Percentiles rank a stretch among this genome's conserved stretches.
These are phyloP conservation scores for Cryptococcus maquisensis DNA, from an alignment of 1,284 basidiomycete species.

Conservation along the genomic window DNA sequence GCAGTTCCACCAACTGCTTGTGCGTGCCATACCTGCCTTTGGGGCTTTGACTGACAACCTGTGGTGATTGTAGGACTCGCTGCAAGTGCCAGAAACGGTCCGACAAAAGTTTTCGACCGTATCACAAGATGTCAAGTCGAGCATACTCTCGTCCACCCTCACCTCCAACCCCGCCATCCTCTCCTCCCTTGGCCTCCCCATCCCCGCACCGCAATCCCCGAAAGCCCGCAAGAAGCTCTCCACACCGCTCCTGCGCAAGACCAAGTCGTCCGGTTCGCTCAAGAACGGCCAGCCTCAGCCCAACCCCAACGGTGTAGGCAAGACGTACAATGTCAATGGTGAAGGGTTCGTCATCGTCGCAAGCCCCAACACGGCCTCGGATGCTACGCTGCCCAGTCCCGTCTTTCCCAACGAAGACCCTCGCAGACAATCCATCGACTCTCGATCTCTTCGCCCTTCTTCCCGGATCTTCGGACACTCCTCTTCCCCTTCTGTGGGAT, in stretches of 20 bases:
- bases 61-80: constrained; percentile 27
- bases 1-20: constrained; percentile 40
- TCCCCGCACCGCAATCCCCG: constrained; percentile 12
- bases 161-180: constrained; percentile 40
- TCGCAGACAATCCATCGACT: constrained; percentile 26
- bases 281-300: constrained; percentile 15
- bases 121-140: constrained; percentile 38
- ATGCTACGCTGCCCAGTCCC: constrained; percentile 9
- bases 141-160: constrained; percentile 37
- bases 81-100: constrained; percentile 40
- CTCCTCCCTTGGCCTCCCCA: constrained; percentile 32
- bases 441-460: constrained; percentile 15
- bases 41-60: background rate
- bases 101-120: constrained; percentile 41
- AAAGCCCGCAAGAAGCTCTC: constrained; percentile 36
- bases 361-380: constrained; percentile 17
- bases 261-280: constrained; percentile 35
- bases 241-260: constrained; percentile 37
- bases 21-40: constrained; percentile 11
- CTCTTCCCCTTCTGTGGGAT: constrained; percentile 17
- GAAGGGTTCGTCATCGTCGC: constrained; percentile 41
- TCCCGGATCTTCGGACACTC: constrained; percentile 7
- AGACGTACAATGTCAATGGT: constrained; percentile 30
- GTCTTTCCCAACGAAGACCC: constrained; percentile 1
- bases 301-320: constrained; percentile 18